phyloP scores from a whole-genome alignment of 495 filamentous ascomycete species.

The Xylaria curta region DNA sequence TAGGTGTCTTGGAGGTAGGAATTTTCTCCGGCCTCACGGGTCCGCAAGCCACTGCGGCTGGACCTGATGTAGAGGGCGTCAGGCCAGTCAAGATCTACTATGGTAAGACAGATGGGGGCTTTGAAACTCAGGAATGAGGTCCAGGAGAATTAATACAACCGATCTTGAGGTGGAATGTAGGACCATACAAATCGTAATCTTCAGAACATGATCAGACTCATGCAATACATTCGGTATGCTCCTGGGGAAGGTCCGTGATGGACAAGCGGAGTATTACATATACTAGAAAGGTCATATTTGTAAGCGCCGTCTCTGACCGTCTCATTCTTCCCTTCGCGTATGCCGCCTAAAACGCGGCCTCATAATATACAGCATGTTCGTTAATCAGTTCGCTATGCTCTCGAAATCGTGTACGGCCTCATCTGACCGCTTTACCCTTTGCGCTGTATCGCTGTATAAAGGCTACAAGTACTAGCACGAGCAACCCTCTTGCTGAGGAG shows the following conservation, averaged over 20 bases:
- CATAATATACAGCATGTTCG: constrained; percentile 42
- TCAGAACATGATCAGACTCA: neutral
- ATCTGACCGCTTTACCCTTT: constrained; percentile 1
- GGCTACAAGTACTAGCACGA: constrained; percentile 64
- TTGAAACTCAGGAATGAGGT: constrained; percentile 47
- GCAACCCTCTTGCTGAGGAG: constrained; percentile 78
- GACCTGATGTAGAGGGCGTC: constrained; percentile 72
- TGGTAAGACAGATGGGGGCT: constrained; percentile 81
- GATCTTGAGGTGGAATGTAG: neutral
- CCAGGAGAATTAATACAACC: neutral
- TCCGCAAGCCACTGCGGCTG: constrained; percentile 62
- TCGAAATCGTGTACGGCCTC: constrained; percentile 1
- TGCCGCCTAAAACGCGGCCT: constrained; percentile 11
- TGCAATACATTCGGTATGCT: constrained; percentile 20
- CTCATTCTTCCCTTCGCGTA: constrained; percentile 30
- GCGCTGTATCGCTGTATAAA: constrained; percentile 4
- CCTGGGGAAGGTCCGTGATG: constrained; percentile 22
- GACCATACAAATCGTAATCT: constrained; percentile 8
- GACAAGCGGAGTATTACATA: constrained; percentile 38
- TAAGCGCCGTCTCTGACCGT: constrained; percentile 27
- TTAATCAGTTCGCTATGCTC: constrained; percentile 27
- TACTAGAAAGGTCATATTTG: constrained; percentile 37
- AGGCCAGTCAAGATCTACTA: constrained; percentile 95
- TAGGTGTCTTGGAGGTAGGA: constrained; percentile 90
- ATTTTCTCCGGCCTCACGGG: constrained; percentile 85